Evolutionary conservation across 2,329 filamentous ascomycete genomes (phyloP).

Genomic region (Nemania diffusa): DNA sequence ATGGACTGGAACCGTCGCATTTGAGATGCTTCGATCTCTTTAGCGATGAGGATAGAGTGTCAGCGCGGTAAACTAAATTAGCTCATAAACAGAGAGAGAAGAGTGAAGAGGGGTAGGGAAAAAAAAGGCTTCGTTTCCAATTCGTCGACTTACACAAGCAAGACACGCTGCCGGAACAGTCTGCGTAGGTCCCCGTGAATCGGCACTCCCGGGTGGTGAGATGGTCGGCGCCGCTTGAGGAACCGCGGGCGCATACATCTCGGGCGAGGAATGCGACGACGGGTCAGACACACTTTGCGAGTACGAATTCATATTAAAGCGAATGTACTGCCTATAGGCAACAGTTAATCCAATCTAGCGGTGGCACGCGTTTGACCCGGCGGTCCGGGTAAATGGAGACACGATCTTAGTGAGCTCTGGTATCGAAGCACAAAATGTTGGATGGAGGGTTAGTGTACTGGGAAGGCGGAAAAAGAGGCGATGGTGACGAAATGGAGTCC

Average conservation of each 20-base stretch:
- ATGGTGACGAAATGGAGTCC: conserved; percentile 20
- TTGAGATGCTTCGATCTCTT: conserved; percentile 76
- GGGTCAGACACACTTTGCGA: conserved; percentile 26
- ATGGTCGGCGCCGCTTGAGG: conserved; percentile 26
- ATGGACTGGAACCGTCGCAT: conserved; percentile 77
- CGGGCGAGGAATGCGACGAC: conserved; percentile 37
- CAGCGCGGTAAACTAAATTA: conserved; percentile 36
- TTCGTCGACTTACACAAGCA: conserved; percentile 59
- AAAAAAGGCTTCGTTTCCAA: conserved; percentile 25
- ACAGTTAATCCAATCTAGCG: conserved; percentile 9
- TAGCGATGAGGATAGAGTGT: conserved; percentile 27
- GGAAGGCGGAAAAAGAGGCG: conserved; percentile 25
- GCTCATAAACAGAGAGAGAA: neutral
- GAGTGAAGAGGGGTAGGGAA: neutral
- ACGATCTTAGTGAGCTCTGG: conserved; percentile 33
- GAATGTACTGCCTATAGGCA: neutral
- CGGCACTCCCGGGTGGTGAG: conserved; percentile 35
- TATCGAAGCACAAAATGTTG: conserved; percentile 20
- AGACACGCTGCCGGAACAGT: conserved; percentile 64
- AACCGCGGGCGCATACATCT: conserved; percentile 30
- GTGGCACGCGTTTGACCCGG: conserved; percentile 23
- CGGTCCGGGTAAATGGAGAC: conserved; percentile 29
- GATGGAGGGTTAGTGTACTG: conserved; percentile 22
- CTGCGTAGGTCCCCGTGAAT: conserved; percentile 46
- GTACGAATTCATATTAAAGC: conserved; percentile 35